Conservation (phyloP, 805 yeast genomes). For the Citeromyces matritensis region DNA sequence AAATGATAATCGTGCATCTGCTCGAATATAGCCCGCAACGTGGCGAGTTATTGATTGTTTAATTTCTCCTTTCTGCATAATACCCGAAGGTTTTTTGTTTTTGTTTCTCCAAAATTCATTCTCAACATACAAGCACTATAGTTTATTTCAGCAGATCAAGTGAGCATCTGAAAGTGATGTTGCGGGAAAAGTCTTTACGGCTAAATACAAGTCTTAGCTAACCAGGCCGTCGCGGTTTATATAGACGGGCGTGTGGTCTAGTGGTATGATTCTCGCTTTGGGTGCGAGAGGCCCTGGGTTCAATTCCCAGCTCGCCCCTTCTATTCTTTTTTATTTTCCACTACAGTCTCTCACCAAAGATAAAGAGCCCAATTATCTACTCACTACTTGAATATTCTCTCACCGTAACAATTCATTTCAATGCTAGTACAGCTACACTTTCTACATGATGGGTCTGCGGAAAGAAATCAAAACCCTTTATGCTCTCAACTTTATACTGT, state of each 20-base stretch:
- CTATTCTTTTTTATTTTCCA: constrained; percentile 6
- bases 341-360: background rate
- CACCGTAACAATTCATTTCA: background rate
- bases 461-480: constrained; percentile 92
- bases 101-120: too few species aligned
- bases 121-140: too few species aligned
- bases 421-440: constrained; percentile 27
- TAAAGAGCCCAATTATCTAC: background rate
- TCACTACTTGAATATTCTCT: background rate
- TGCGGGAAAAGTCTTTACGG: too few species aligned
- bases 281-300: constrained; percentile 44
- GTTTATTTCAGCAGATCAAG: too few species aligned
- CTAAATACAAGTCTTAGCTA: too few species aligned
- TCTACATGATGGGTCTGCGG: constrained; percentile 5
- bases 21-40: too few species aligned
- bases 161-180: too few species aligned
- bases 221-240: too few species aligned
- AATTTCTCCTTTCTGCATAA: too few species aligned
- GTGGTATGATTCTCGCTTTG: constrained; percentile 45
- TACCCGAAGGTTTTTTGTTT: too few species aligned
- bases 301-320: constrained; percentile 28
- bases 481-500: constrained; percentile 58
- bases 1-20: too few species aligned
- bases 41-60: too few species aligned
- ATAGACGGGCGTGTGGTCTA: constrained; percentile 20